Base-by-base conservation (phyloP, 805 yeast species). In the Pichia thaimueangensis region DNA sequence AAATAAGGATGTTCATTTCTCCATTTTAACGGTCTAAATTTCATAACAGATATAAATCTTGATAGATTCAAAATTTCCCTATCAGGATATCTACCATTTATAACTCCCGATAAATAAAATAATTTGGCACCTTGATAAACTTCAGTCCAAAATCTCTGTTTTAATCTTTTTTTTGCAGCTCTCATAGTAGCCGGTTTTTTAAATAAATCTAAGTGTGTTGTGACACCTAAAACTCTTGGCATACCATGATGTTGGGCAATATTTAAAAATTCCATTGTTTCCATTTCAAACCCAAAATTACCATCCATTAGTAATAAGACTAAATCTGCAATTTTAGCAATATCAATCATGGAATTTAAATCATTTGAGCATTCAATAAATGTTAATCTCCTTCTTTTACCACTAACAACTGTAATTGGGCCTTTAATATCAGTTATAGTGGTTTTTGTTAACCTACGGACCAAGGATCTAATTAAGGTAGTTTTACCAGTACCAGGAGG, bases 401-500 rank as follows among this genome's bases (percentile, higher is more conserved):
- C 97, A 45, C 95, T 81, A 17, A 93, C 98, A 9, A 93, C 91
- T 0, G 99, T 93, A 38, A 94, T 81, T 13, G 99, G 97, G 8
- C 99, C 99, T 55, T 86, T 86, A 42, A 93, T 76, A 52, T 93
- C 97, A 27, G 78, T 70, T 35, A 93, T 63, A 0, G 93, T 76
- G 23, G 94, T 86, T 62, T 93, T 93, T 5, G 97, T 79, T 62
- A 86, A 74, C 59, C 97, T 69, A 63, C 91, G 75, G 6, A 93
- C 87, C 42, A 93, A 68, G 6, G 97, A 87, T 60, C 87, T 82
- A 56, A 93, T 86, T 56, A 93, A 70, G 0, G 97, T 91, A 13
- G 97, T 79, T 59, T 93, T 93, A 50, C 99, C 99, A 0, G 97
- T 93, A 13, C 99, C 99, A 9, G 96, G 95, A 11, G 99, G 99